Evolutionary conservation across 2,329 filamentous ascomycete genomes (phyloP).

Genomic region (Arthrobotrys sphaeroides): DNA sequence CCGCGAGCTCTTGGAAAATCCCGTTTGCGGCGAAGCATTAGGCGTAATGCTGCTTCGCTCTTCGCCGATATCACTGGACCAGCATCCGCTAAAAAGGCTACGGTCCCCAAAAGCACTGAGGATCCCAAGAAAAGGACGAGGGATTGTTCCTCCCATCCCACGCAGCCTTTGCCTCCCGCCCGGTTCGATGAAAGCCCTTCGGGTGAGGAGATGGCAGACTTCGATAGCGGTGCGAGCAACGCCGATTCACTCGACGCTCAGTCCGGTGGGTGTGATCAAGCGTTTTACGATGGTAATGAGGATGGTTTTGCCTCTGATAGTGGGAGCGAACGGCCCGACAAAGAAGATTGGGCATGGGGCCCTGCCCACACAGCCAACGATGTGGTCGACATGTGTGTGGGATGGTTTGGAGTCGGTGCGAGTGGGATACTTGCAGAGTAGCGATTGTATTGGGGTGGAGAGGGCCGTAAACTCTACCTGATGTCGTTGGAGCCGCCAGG

Average conservation of each 20-base stretch:
- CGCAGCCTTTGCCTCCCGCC: slow-evolving; percentile 31
- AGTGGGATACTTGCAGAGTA: slow-evolving; percentile 32
- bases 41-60: slow-evolving; percentile 28
- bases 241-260: slow-evolving; percentile 41
- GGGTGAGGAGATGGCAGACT: slow-evolving; percentile 5
- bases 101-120: not conserved
- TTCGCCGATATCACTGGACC: slow-evolving; percentile 19
- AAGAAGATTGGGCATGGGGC: slow-evolving; percentile 47
- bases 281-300: slow-evolving; percentile 15
- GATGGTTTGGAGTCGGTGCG: slow-evolving; percentile 48
- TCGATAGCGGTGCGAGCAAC: slow-evolving; percentile 31
- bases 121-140: not conserved
- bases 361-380: slow-evolving; percentile 44
- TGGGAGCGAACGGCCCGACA: slow-evolving; percentile 44
- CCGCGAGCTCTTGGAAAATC: slow-evolving; percentile 14
- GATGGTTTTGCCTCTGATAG: slow-evolving; percentile 50
- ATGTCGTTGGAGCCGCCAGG: too few species aligned
- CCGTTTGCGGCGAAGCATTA: slow-evolving; percentile 20
- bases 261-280: slow-evolving; percentile 19
- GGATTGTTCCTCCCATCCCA: not conserved
- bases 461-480: not conserved
- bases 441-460: not conserved
- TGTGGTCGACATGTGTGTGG: slow-evolving; percentile 39
- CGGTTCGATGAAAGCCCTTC: slow-evolving; percentile 31
- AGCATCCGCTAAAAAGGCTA: not conserved